Evolutionary conservation across 805 yeast species (phyloP).

Genomic region (Candida ficus): DNA sequence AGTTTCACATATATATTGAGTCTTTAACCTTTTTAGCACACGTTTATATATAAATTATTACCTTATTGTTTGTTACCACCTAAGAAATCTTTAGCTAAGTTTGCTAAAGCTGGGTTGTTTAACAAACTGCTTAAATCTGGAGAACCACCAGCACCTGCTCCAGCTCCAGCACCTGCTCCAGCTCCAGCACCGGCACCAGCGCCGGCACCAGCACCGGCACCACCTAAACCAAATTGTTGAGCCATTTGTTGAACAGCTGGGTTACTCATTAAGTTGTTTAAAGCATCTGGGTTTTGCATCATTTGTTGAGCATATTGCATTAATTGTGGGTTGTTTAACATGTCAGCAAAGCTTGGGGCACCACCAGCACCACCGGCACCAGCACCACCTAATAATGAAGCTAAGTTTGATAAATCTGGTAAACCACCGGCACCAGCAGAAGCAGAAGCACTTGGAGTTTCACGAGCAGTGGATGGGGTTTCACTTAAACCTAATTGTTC

Average conservation of each 20-base stretch:
- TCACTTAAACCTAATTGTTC: slow-evolving; percentile 51
- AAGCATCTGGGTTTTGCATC: slow-evolving; percentile 81
- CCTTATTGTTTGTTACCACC: slow-evolving; percentile 20
- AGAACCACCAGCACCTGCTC: slow-evolving; percentile 18
- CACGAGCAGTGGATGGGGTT: slow-evolving; percentile 17
- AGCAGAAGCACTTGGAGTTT: slow-evolving; percentile 17
- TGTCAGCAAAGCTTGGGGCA: slow-evolving; percentile 57
- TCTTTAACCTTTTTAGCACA: too few relatives aligned
- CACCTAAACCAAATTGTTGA: slow-evolving; percentile 63
- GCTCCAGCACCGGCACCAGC: slow-evolving; percentile 14
- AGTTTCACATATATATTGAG: too few relatives aligned
- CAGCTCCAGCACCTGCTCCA: slow-evolving; percentile 17
- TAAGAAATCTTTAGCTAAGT: slow-evolving; percentile 68
- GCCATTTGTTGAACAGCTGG: slow-evolving; percentile 86
- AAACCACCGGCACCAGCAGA: slow-evolving; percentile 43
- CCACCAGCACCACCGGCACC: slow-evolving; percentile 67
- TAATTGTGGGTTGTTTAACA: slow-evolving; percentile 88
- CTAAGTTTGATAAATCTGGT: slow-evolving; percentile 52
- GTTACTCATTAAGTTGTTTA: slow-evolving; percentile 69
- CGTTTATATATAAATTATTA: neutral
- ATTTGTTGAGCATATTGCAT: slow-evolving; percentile 84
- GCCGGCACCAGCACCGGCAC: too few relatives aligned
- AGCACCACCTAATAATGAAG: slow-evolving; percentile 54
- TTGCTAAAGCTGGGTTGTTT: slow-evolving; percentile 75
- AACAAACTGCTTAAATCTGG: slow-evolving; percentile 67